Evolutionary conservation across 768 basidiomycete species (phyloP), one percentile per base, ranked within the genome.

Genomic region (Pulveroboletus sp.): DNA sequence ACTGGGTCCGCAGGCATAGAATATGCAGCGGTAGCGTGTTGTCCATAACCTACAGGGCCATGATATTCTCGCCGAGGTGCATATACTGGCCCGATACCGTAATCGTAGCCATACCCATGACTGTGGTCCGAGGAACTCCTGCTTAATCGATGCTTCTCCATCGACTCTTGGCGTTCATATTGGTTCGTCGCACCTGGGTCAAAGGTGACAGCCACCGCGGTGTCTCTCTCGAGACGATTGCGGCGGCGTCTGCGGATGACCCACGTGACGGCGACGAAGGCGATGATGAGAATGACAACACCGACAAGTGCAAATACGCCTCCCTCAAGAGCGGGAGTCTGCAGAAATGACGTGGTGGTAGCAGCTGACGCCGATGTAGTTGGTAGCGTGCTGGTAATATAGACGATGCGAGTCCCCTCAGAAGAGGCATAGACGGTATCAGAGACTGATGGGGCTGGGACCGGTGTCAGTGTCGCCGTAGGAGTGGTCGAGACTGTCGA

Each of bases 291-390:
- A 2, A 58, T 76, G 28, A 75, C 55, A 35, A 84, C 44, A 12
- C 78, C 83, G 36, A 73, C 71, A 17, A 82, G 44, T 28, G 74
- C 67, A 50, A 88, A 84, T 14, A 86, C 74, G 8, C 77, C 66
- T 7, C 79, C 79, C 37, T 79, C 76, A n/a, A 82, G 70, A n/a
- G 77, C 71, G 65, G 81, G 85, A 66, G 88, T 83, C 50, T 80
- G 66, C 33, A 88, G 61, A 68, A 89, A 89, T 10, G 73, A 58
- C 8, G 64, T 58, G n/a, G 62, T 36, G 14, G 61, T 42, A 3
- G 67, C 15, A 18, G 56, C 28, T 1, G 63, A 55, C 6, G 60
- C 26, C 15, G 71, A 52, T 3, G 69, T 30, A 2, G 66, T 50
- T 8, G 72, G 52, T 28, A 66, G 35, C 1, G 64, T 65, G 32